phyloP scores from a whole-genome alignment of 441 rosid species.

The Erodium texanum region DNA sequence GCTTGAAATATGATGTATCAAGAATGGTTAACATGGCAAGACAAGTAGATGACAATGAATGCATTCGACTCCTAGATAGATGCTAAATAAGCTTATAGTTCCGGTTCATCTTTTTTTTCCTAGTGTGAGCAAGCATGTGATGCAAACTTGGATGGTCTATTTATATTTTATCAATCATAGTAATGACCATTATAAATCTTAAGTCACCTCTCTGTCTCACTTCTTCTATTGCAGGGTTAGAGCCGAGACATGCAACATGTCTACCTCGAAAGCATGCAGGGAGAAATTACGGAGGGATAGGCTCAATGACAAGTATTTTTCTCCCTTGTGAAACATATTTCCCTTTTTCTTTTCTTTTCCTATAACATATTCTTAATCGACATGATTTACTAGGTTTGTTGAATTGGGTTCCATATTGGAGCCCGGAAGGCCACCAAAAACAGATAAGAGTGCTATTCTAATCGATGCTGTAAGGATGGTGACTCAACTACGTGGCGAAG shows the following conservation, averaged over 20 bases:
- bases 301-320: slow-evolving; percentile 73
- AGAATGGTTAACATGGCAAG: too few relatives aligned
- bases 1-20: background rate
- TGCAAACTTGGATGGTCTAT: background rate
- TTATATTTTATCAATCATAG: background rate
- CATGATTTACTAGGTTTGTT: slow-evolving; percentile 47
- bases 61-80: too few relatives aligned
- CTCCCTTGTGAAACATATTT: background rate
- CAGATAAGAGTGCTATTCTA: slow-evolving; percentile 88
- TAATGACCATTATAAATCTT: background rate
- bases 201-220: background rate
- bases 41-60: too few relatives aligned
- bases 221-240: slow-evolving; percentile 50
- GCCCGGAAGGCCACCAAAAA: slow-evolving; percentile 89
- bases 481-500: slow-evolving; percentile 74
- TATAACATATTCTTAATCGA: background rate
- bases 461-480: slow-evolving; percentile 85
- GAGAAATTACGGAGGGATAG: slow-evolving; percentile 94
- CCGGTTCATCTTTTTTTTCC: background rate
- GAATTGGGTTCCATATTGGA: slow-evolving; percentile 79
- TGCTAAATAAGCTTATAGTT: background rate
- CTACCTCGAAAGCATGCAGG: slow-evolving; percentile 95
- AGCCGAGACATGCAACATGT: slow-evolving; percentile 51
- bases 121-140: background rate
- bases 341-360: background rate